These are phyloP conservation scores for Amanita fuliginea DNA, from an alignment of 768 basidiomycete genomes.

Conservation along the genomic window DNA sequence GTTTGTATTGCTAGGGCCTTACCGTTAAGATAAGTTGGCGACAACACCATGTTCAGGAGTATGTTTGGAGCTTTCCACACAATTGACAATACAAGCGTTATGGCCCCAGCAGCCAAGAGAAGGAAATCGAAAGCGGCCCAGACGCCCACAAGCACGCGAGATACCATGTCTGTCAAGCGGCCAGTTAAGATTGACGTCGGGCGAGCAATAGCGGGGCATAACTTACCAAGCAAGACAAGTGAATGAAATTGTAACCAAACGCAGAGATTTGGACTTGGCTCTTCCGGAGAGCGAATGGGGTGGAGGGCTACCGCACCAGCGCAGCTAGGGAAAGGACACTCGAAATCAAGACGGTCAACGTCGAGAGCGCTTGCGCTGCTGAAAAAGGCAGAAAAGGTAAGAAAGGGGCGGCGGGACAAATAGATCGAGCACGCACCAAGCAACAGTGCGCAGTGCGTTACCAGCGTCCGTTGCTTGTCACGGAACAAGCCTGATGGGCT, in stretches of 20 bases:
- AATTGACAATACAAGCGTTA: slow-evolving; percentile 58
- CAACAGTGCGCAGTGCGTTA: neutral
- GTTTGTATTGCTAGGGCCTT: slow-evolving; percentile 4
- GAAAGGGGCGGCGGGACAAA: slow-evolving; percentile 18
- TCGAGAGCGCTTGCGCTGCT: slow-evolving; percentile 39
- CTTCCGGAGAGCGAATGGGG: slow-evolving; percentile 40
- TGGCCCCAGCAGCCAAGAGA: slow-evolving; percentile 57
- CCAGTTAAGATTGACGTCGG: neutral
- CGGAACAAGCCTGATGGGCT: too few species aligned
- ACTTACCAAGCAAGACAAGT: neutral
- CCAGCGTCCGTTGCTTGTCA: too few species aligned
- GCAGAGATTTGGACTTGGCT: slow-evolving; percentile 18
- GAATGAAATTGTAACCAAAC: neutral
- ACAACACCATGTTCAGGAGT: slow-evolving; percentile 67
- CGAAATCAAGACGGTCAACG: slow-evolving; percentile 60
- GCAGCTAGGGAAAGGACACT: slow-evolving; percentile 21
- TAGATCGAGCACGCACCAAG: slow-evolving; percentile 11
- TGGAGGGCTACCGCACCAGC: slow-evolving; percentile 29
- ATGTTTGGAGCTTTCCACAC: slow-evolving; percentile 59
- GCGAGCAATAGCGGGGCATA: neutral
- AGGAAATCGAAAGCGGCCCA: slow-evolving; percentile 66
- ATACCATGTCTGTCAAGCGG: slow-evolving; percentile 43
- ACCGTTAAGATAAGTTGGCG: slow-evolving; percentile 48
- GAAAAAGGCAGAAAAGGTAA: slow-evolving; percentile 21
- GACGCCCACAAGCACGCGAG: slow-evolving; percentile 53